Evolutionary conservation across 139 green algal species (phyloP).

Genomic region (Chara braunii): DNA sequence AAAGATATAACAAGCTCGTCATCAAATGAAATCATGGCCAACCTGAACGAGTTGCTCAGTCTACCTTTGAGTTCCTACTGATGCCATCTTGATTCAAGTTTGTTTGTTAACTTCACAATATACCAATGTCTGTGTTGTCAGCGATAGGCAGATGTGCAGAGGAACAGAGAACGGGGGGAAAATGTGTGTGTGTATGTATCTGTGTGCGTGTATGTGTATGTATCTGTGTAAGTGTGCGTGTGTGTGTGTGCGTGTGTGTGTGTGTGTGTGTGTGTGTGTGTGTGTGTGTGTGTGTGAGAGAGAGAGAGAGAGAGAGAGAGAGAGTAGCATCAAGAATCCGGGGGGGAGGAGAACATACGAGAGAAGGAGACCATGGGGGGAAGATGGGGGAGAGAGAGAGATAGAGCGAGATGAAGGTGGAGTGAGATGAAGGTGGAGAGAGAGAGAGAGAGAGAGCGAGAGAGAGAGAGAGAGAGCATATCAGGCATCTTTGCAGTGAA

Average conservation of each 20-base stretch:
- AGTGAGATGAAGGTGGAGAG: neutral
- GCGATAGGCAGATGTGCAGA: neutral
- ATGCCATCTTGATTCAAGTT: too few relatives aligned
- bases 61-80: too few relatives aligned
- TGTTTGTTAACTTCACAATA: too few relatives aligned
- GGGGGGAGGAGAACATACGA: slow-evolving; percentile 6
- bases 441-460: slow-evolving; percentile 7
- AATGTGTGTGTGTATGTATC: neutral
- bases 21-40: neutral
- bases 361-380: slow-evolving; percentile 1
- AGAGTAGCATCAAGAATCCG: slow-evolving; percentile 4
- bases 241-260: neutral
- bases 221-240: neutral
- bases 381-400: neutral
- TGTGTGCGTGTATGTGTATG: neutral
- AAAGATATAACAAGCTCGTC: slow-evolving; percentile 10
- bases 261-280: neutral
- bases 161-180: neutral
- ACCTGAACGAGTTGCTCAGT: slow-evolving; percentile 7
- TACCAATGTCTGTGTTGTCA: neutral
- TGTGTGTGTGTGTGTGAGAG: slow-evolving; percentile 3
- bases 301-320: slow-evolving; percentile 14
- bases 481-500: neutral
- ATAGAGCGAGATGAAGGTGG: neutral
- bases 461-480: slow-evolving; percentile 8